Evolutionary conservation across 805 yeast species (phyloP).

Genomic region (Blastobotrys attinorum): DNA sequence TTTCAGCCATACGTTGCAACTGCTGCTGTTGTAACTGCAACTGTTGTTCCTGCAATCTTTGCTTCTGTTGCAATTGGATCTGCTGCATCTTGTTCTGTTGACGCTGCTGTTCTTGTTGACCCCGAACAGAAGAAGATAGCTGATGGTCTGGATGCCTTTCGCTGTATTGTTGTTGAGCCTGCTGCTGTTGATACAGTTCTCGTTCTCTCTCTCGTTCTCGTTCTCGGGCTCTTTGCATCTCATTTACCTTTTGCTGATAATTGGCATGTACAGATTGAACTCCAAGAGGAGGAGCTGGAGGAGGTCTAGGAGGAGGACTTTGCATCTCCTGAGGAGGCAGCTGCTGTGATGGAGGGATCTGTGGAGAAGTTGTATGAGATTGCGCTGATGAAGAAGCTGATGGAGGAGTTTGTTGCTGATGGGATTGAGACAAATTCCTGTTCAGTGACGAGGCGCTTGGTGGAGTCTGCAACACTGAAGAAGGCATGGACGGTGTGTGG

Average conservation of each 20-base stretch:
- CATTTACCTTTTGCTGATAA: slow-evolving; percentile 15
- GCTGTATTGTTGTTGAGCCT: slow-evolving; percentile 27
- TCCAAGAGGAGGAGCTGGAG: slow-evolving; percentile 38
- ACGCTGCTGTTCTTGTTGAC: slow-evolving; percentile 34
- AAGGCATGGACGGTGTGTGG: not conserved
- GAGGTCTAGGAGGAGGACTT: slow-evolving; percentile 33
- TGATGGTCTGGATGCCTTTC: slow-evolving; percentile 17
- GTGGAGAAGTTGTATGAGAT: slow-evolving; percentile 4
- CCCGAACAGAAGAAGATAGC: slow-evolving; percentile 21
- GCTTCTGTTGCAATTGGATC: slow-evolving; percentile 13
- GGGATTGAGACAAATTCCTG: not conserved
- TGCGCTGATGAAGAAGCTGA: slow-evolving; percentile 1
- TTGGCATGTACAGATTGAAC: slow-evolving; percentile 25
- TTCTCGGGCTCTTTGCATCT: slow-evolving; percentile 15
- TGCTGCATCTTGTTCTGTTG: slow-evolving; percentile 14
- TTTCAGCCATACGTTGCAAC: slow-evolving; percentile 19
- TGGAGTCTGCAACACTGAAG: not conserved
- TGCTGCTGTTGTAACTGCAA: slow-evolving; percentile 20
- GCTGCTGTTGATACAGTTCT: slow-evolving; percentile 31
- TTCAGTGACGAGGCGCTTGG: not conserved
- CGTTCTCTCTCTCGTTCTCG: slow-evolving; percentile 13
- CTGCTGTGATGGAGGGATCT: slow-evolving; percentile 13
- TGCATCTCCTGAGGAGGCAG: too few relatives aligned
- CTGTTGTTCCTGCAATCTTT: slow-evolving; percentile 15
- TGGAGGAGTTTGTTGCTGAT: not conserved